Evolutionary conservation across 441 rosid species (phyloP), one percentile per base, ranked within the genome.

Genomic region (Macaranga tanarius): DNA sequence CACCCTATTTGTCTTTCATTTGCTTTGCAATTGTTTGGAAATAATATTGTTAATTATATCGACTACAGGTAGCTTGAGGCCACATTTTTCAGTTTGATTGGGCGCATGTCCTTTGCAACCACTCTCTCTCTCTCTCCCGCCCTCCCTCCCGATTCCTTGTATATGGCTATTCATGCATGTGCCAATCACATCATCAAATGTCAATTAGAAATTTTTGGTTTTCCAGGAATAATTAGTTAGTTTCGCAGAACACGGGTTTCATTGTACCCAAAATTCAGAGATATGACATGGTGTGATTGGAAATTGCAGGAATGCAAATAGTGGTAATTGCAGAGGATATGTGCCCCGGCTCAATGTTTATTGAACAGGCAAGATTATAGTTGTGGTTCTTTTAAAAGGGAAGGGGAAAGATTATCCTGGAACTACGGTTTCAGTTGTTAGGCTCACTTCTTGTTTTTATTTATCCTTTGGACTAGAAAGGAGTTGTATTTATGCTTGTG

Each of bases 241-340:
- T 86, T 75, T 76, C 79, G 67, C 83, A 77, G 77, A 81, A 75
- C 76, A 73, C 80, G 72, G 80, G 86, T 75, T 72, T 87, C 79
- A 77, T 77, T 62, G 57, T 60, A 71, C 72, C 80, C 59, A 50
- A 75, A 74, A 67, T 71, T 65, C 71, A 77, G 78, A 77, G 79
- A 82, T 83, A 79, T 89, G 92, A 88, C 82, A 77, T 85, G 77
- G 83, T 85, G 88, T 81, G 90, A 82, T 87, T 88, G 92, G 86
- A 87, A 89, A 84, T 87, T 88, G 89, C 92, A 86, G 92, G 88
- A 85, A 74, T 79, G 75, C 77, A 79, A 81, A 85, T 83, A 71
- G 55, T 82, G 83, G 79, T 82, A 84, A 83, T 84, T 80, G 82
- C 85, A 60, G 88, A 78, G 84, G 88, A 86, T 85, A 76, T 82